These are phyloP conservation scores for Loxodes magnus DNA, from an alignment of 73 alveolate genomes.

Conservation along the genomic window DNA sequence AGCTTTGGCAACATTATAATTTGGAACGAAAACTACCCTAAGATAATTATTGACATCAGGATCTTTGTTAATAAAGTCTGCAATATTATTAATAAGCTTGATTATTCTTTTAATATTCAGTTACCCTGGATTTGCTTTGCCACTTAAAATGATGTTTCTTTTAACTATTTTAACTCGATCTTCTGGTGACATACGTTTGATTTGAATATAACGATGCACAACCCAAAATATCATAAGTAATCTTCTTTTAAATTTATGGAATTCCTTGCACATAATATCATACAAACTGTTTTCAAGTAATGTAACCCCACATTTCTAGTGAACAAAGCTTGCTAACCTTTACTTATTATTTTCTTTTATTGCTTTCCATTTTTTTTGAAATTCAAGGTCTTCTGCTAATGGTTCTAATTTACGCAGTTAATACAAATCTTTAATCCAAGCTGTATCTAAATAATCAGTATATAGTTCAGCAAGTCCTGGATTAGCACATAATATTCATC, in stretches of 20 bases:
- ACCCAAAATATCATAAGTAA: not conserved
- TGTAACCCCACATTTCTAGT: conserved; percentile 45
- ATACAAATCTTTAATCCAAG: conserved; percentile 64
- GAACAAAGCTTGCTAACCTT: conserved; percentile 43
- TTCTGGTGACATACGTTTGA: conserved; percentile 19
- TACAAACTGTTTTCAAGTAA: conserved; percentile 19
- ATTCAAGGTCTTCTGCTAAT: conserved; percentile 32
- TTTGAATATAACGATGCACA: conserved; percentile 16
- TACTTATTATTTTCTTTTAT: conserved; percentile 46
- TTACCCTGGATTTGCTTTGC: conserved; percentile 14
- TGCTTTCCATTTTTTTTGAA: conserved; percentile 30
- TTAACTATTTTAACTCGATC: conserved; percentile 9
- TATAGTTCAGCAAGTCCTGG: conserved; percentile 65
- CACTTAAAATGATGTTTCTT: not conserved
- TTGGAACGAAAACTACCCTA: conserved; percentile 25
- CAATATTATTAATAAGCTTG: conserved; percentile 3
- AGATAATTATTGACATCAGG: conserved; percentile 6
- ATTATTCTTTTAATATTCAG: not conserved
- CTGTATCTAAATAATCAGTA: conserved; percentile 52
- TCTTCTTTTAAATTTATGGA: conserved; percentile 19
- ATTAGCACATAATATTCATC: conserved; percentile 88
- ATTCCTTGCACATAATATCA: conserved; percentile 19
- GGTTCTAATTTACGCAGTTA: conserved; percentile 35
- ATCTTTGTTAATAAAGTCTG: conserved; percentile 3
- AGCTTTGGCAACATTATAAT: conserved; percentile 11